Conservation (phyloP, 2,329 filamentous ascomycete species). For the Sporothrix globosa region DNA sequence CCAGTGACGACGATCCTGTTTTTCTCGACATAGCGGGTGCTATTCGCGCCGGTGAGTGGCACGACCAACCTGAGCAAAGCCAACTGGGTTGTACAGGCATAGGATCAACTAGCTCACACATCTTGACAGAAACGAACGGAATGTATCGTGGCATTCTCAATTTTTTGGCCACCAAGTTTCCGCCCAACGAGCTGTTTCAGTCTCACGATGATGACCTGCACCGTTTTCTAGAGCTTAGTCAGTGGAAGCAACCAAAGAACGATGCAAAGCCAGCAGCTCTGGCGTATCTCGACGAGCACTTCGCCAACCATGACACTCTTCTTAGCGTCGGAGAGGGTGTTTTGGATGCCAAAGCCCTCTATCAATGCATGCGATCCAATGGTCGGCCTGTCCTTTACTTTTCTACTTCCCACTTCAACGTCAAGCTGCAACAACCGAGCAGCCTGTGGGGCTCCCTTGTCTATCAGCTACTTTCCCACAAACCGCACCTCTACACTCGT, state of each 20-base stretch:
- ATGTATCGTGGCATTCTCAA: background rate
- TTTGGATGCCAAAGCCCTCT: slow-evolving; percentile 8
- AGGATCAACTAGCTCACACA: background rate
- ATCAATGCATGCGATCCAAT: background rate
- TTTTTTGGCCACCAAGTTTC: background rate
- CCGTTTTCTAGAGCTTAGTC: slow-evolving; percentile 20
- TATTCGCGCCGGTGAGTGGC: slow-evolving; percentile 3
- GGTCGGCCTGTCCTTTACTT: slow-evolving; percentile 5
- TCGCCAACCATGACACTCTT: background rate
- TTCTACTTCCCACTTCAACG: background rate
- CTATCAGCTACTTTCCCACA: background rate
- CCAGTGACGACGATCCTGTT: background rate
- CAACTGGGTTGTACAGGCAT: no score
- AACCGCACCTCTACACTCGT: background rate
- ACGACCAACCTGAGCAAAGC: background rate
- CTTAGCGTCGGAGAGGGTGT: slow-evolving; percentile 1
- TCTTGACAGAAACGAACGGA: background rate
- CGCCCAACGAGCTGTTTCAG: slow-evolving; percentile 11
- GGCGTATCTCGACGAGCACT: background rate
- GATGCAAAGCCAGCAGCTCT: background rate
- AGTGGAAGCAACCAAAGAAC: slow-evolving; percentile 5
- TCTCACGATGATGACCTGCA: slow-evolving; percentile 13
- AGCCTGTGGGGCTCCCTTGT: slow-evolving; percentile 4
- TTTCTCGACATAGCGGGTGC: background rate
- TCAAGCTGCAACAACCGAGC: background rate